phyloP scores from a whole-genome alignment of 2,329 filamentous ascomycete species.

The Trichoderma breve region DNA sequence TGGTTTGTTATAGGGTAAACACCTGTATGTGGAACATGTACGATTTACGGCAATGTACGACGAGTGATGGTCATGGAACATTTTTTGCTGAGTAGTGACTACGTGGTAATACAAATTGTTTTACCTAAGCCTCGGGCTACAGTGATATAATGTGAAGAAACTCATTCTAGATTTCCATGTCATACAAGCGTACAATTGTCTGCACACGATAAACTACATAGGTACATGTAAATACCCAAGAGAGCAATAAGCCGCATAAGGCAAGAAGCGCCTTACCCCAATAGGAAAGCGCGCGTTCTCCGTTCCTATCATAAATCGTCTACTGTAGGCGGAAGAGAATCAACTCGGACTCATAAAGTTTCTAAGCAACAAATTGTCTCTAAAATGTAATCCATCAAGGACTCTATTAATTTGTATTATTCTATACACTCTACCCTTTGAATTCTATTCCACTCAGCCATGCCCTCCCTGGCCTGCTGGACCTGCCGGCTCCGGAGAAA shows the following conservation, averaged over 20 bases:
- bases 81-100: not conserved
- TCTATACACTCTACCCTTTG: not conserved
- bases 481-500: conserved; percentile 56
- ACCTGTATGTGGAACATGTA: not conserved
- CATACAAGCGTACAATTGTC: not conserved
- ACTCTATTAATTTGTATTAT: not conserved
- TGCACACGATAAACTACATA: too few relatives aligned
- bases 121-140: too few relatives aligned
- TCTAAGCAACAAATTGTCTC: not conserved
- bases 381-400: not conserved
- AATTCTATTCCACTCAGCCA: not conserved
- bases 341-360: not conserved
- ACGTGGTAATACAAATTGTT: not conserved
- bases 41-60: not conserved
- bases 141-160: not conserved
- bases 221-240: not conserved
- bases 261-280: not conserved
- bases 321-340: not conserved
- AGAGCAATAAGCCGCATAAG: not conserved
- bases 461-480: conserved; percentile 39
- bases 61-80: not conserved
- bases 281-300: not conserved
- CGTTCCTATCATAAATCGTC: not conserved
- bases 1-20: not conserved
- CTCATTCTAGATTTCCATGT: not conserved